phyloP scores from a whole-genome alignment of 768 basidiomycete genomes.

The Naganishia friedmannii region DNA sequence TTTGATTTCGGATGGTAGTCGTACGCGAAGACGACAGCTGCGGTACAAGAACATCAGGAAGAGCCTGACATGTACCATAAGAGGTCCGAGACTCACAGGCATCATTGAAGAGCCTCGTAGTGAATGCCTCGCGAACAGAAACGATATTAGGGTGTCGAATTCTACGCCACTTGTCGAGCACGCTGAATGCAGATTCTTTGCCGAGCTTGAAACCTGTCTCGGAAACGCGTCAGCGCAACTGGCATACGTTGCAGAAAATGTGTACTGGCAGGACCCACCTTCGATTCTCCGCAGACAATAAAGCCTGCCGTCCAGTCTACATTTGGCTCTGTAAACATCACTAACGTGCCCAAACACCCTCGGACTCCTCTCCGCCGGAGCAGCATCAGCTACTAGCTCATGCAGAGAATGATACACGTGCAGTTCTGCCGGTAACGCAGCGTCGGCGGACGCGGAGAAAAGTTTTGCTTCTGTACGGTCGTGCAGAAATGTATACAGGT shows the following conservation, averaged over 20 bases:
- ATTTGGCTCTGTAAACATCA: constrained; percentile 77
- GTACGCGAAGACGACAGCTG: constrained; percentile 87
- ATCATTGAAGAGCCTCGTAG: constrained; percentile 86
- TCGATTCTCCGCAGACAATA: constrained; percentile 82
- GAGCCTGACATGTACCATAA: constrained; percentile 22
- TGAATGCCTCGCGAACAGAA: constrained; percentile 84
- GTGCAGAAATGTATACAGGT: constrained; percentile 52
- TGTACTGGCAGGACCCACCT: constrained; percentile 58
- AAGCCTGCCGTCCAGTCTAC: constrained; percentile 68
- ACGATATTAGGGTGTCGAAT: constrained; percentile 84
- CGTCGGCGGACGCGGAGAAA: constrained; percentile 49
- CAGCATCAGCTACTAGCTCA: constrained; percentile 63
- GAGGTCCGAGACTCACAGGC: constrained; percentile 63
- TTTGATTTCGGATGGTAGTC: constrained; percentile 79
- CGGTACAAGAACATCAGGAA: neutral
- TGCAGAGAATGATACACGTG: constrained; percentile 86
- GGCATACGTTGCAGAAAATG: neutral
- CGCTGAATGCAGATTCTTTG: constrained; percentile 73
- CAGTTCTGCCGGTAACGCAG: constrained; percentile 75
- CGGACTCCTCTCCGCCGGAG: constrained; percentile 64
- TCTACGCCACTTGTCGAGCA: constrained; percentile 80
- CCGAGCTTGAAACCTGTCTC: constrained; percentile 74
- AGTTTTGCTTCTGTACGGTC: constrained; percentile 49
- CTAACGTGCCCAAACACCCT: constrained; percentile 79
- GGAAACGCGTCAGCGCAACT: constrained; percentile 16